Conservation (phyloP, 1,139 yeast species). For the Candida neerlandica region DNA sequence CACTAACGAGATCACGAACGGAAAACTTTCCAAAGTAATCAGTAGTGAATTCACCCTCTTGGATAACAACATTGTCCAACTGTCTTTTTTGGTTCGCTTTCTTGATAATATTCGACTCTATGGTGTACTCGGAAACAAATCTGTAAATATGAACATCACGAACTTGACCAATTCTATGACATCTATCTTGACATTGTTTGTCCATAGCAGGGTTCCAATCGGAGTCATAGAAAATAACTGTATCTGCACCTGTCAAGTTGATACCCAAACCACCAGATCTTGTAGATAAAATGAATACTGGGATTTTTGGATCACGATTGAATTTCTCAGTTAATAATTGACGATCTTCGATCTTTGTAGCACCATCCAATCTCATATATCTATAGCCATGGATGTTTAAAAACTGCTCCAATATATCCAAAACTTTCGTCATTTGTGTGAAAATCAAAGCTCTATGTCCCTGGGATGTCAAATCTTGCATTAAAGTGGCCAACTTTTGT, state of each 20-base stretch:
- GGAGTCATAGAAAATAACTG: slow-evolving; percentile 97
- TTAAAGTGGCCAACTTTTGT: slow-evolving; percentile 74
- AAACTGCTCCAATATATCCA: slow-evolving; percentile 91
- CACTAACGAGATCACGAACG: slow-evolving; percentile 83
- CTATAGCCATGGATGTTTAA: slow-evolving; percentile 92
- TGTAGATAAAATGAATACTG: slow-evolving; percentile 90
- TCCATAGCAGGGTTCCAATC: slow-evolving; percentile 99
- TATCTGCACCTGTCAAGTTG: slow-evolving; percentile 96
- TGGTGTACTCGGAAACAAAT: slow-evolving; percentile 93
- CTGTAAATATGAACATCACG: slow-evolving; percentile 97
- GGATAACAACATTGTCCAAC: slow-evolving; percentile 93
- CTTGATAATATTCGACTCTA: slow-evolving; percentile 89
- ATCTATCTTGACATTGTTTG: slow-evolving; percentile 97
- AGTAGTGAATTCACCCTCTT: slow-evolving; percentile 97
- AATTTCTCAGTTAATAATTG: slow-evolving; percentile 92
- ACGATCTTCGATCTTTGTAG: slow-evolving; percentile 95
- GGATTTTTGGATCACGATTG: slow-evolving; percentile 81
- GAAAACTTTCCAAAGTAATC: slow-evolving; percentile 91
- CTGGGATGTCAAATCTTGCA: slow-evolving; percentile 75
- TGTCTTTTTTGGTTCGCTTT: slow-evolving; percentile 96
- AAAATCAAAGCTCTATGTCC: slow-evolving; percentile 95
- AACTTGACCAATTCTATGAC: slow-evolving; percentile 98
- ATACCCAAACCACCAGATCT: slow-evolving; percentile 99
- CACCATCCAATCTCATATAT: slow-evolving; percentile 94
- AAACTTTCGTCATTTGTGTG: slow-evolving; percentile 97